Conservation (phyloP, 768 basidiomycete genomes). For the Lyophyllum decastes region DNA sequence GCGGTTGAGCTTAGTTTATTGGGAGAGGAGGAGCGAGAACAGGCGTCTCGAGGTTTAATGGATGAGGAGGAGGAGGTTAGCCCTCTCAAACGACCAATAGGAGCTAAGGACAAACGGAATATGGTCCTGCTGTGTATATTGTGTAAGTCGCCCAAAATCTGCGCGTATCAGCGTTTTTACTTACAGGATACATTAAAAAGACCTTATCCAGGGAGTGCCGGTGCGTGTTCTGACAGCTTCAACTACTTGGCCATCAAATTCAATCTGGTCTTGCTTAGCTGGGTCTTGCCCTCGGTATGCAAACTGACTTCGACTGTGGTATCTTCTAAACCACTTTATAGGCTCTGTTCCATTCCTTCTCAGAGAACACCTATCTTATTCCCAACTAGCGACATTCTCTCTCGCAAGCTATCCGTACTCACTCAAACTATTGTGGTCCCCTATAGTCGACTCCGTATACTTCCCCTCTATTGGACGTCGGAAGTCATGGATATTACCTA, state of each 20-base stretch:
- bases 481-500: conserved; percentile 99
- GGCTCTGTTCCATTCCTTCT: conserved; percentile 97
- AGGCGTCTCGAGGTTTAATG: conserved; percentile 45
- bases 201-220: conserved; percentile 87
- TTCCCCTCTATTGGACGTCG: conserved; percentile 83
- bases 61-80: conserved; percentile 32
- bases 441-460: conserved; percentile 93
- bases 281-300: conserved; percentile 84
- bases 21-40: conserved; percentile 52
- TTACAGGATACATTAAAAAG: conserved; percentile 32
- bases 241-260: conserved; percentile 8
- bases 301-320: not conserved
- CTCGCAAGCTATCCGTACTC: conserved; percentile 95
- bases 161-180: conserved; percentile 3
- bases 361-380: conserved; percentile 94
- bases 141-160: conserved; percentile 57
- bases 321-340: conserved; percentile 24
- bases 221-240: conserved; percentile 46
- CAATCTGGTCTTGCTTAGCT: conserved; percentile 43
- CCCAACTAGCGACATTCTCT: conserved; percentile 92
- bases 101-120: conserved; percentile 76
- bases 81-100: conserved; percentile 51
- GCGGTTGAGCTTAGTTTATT: conserved; percentile 65
- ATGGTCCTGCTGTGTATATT: conserved; percentile 85
- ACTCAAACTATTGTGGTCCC: conserved; percentile 95